Base-by-base conservation (phyloP, 225 moss, liverwort and hornwort genomes). In the Pseudisothecium myosuroides region DNA sequence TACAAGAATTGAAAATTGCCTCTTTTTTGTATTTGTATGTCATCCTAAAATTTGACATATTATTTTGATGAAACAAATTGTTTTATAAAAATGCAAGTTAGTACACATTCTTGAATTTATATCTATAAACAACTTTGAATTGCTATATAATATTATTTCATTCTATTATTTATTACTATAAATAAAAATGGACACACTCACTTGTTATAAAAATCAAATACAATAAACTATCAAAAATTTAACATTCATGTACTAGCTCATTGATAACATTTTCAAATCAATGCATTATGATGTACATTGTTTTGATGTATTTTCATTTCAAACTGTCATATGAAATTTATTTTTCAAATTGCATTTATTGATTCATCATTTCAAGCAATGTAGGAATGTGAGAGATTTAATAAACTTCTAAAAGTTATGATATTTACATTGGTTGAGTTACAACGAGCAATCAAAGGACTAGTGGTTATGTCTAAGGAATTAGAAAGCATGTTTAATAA, bases 401-500 rank as follows among this genome's bases (percentile, higher is more conserved):
- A 97, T 49, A 90, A 94, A 43, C 94, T 98, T 27, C 74, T 97
- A 4, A 91, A 75, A 87, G 92, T 94, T n/a, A 96, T 98, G 94
- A 85, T 88, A 21, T 93, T 94, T 55, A 98, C 97, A 19, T 85
- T 98, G 49, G 79, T 83, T 61, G 98, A 98, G 59, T 91, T 98
- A n/a, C 97, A 96, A 88, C 82, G 93, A 81, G 98, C 97, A 82
- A 97, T 98, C 43, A 98, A 98, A 90, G 98, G 98, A 31, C 83
- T 97, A 5, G 96, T 97, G n/a, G 96, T 98, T 3, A 98, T 98
- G 98, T 98, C 98, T 1, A 69, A 95, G 1, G 98, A 98, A 72
- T 85, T 98, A 8, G 98, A 98, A 86, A 95, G 96, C 76, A 98
- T 98, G 98, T 98, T 96, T 45, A 95, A 96, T 82, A 97, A 92